These are phyloP conservation scores for Penicillium crystallinum DNA, from an alignment of 495 filamentous ascomycete species.

Conservation along the genomic window DNA sequence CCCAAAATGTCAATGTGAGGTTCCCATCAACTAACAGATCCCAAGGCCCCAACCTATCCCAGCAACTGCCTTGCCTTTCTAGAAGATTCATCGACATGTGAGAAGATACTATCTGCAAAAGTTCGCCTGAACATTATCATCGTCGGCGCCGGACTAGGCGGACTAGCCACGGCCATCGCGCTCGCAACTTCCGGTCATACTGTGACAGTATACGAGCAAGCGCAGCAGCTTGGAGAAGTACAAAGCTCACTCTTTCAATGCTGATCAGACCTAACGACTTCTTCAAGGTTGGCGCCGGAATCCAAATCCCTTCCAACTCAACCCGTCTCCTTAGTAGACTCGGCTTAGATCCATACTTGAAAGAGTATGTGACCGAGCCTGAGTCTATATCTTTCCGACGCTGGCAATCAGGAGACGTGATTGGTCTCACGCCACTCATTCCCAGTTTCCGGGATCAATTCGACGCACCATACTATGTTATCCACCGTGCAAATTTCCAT, in stretches of 20 bases:
- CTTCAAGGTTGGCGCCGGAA: slow-evolving; percentile 51
- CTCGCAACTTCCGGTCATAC: slow-evolving; percentile 36
- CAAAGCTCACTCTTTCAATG: not conserved
- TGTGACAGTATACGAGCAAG: slow-evolving; percentile 47
- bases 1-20: not conserved
- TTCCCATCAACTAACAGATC: not conserved
- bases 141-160: slow-evolving; percentile 28
- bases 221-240: slow-evolving; percentile 32
- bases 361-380: slow-evolving; percentile 28
- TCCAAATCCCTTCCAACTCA: slow-evolving; percentile 54
- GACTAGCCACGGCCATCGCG: slow-evolving; percentile 48
- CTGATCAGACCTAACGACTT: not conserved
- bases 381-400: slow-evolving; percentile 35
- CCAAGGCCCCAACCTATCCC: not conserved
- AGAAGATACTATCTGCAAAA: not conserved
- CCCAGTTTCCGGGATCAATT: slow-evolving; percentile 33
- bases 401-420: slow-evolving; percentile 37
- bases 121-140: slow-evolving; percentile 32
- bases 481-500: slow-evolving; percentile 43
- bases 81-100: not conserved
- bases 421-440: slow-evolving; percentile 32
- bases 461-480: slow-evolving; percentile 36
- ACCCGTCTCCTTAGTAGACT: slow-evolving; percentile 40
- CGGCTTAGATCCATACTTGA: slow-evolving; percentile 33
- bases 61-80: not conserved